These are phyloP conservation scores for Eucalyptus cladocalyx DNA, from an alignment of 345 rosid genomes.

Conservation along the genomic window DNA sequence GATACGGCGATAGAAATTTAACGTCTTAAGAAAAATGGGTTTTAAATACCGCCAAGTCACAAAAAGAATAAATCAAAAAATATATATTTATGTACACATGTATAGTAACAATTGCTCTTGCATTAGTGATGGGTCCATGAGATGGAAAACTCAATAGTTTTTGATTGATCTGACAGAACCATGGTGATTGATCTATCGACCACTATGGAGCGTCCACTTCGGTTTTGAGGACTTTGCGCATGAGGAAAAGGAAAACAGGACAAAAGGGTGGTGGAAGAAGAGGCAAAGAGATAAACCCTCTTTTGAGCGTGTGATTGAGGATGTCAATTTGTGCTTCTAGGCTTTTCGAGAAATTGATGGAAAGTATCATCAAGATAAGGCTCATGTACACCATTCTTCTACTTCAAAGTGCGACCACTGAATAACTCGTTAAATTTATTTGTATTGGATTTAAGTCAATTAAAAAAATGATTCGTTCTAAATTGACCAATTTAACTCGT, in stretches of 20 bases:
- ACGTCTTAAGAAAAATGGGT: not conserved
- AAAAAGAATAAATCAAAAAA: not conserved
- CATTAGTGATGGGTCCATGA: not conserved
- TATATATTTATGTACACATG: not conserved
- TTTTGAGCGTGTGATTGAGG: not conserved
- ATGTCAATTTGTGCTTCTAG: not conserved
- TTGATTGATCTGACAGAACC: not conserved
- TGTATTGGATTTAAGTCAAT: not conserved
- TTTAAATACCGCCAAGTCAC: not conserved
- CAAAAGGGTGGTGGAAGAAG: not conserved
- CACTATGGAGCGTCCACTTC: not conserved
- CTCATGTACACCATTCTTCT: not conserved
- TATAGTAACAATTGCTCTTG: not conserved
- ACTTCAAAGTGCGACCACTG: not conserved
- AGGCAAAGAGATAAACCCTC: not conserved
- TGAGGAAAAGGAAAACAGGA: not conserved
- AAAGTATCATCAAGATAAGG: not conserved
- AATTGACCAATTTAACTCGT: not conserved
- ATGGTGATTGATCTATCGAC: not conserved
- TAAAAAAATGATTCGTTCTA: too few species aligned
- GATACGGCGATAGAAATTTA: not conserved
- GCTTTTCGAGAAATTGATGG: not conserved
- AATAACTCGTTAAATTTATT: too few species aligned
- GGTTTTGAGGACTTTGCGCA: not conserved
- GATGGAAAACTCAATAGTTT: not conserved